Evolutionary conservation across 2,329 filamentous ascomycete genomes (phyloP), one percentile per base, ranked within the genome.

Genomic region (Colletotrichum horii): DNA sequence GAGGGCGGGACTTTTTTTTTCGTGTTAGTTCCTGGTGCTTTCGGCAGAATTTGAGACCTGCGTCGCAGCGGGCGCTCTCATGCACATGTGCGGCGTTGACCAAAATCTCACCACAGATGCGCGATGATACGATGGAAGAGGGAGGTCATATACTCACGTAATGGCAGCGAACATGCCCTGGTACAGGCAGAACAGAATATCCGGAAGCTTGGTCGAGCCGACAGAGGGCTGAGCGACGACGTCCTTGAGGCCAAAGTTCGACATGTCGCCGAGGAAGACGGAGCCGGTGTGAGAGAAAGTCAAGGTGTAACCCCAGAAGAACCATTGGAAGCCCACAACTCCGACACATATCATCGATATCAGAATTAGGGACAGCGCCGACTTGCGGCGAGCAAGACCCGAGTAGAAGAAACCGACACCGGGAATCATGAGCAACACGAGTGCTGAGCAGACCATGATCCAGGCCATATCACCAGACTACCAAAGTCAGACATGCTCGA

Each of bases 321-420:
- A 98, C 95, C 96, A 98, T 83, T 98, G 95, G 86, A 98, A 97
- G 66, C 92, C 93, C 76, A 96, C 92, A 78, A 97, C 92, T 14
- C 92, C 94, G 6, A 94, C 91, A 19, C 94, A 93, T 87, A 98
- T 93, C 87, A 98, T 91, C 16, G 94, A 94, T 6, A 98, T 90
- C 90, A 95, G 96, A 84, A 98, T 94, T 77, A 98, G 89, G 22
- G 95, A 95, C 70, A 98, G 89, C 6, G 96, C 96, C 0, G 95
- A 97, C 88, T 98, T 98, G 84, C 96, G 92, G 72, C 95, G 93
- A 19, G 96, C 95, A 19, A 98, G 93, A 78, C 95, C 96, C 58
- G 94, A 96, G 88, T 98, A 98, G 90, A 98, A 98, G 89, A 98
- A 97, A 69, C 95, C 96, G 81, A 98, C 95, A 74, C 96, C 96